Evolutionary conservation across 345 rosid genomes (phyloP), one percentile per base, ranked within the genome.

Genomic region (Adansonia digitata): DNA sequence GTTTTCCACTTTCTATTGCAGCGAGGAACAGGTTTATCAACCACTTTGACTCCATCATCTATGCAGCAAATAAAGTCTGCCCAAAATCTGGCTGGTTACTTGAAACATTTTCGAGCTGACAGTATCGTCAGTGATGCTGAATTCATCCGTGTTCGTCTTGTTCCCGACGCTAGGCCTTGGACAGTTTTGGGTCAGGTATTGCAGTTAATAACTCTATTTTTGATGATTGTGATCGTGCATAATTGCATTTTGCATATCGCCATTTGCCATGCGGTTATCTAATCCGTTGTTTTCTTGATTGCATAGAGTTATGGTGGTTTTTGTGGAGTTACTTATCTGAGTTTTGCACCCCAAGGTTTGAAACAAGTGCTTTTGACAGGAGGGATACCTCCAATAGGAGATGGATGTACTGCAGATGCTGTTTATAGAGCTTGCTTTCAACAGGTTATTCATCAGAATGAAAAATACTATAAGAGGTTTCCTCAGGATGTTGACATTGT

Each of bases 21-120:
- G 99, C 84, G 97, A 83, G 99, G 99, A 86, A 95, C 99, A 56
- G 99, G 99, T 46, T 84, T 88, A 39, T 95, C 99, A 51, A 89
- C 94, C 72, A 86, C 97, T 75, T 84, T 90, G 84, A 87, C 97
- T 14, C 74, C 86, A 68, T 95, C 98, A 65, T 91, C 99, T 5
- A 90, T 95, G 97, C 83, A 73, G 76, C 98, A 95, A 79, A 49
- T 92, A 29, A 87, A 83, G 72, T 88, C 97, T 84, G 85, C 93
- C 14, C 71, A 80, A 74, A 81, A 81, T 7, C 76, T 90, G 78
- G 90, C 87, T 76, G 91, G 87, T 56, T 90, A 90, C 76, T 84
- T 95, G 81, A 87, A 79, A 74, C 82, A 86, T 73, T 95, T 92
- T 68, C 81, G 98, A 40, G 99, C 98, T 42, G 97, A 92, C 78